These are phyloP conservation scores for Lepidium campestre DNA, from an alignment of 441 rosid species.

Conservation along the genomic window DNA sequence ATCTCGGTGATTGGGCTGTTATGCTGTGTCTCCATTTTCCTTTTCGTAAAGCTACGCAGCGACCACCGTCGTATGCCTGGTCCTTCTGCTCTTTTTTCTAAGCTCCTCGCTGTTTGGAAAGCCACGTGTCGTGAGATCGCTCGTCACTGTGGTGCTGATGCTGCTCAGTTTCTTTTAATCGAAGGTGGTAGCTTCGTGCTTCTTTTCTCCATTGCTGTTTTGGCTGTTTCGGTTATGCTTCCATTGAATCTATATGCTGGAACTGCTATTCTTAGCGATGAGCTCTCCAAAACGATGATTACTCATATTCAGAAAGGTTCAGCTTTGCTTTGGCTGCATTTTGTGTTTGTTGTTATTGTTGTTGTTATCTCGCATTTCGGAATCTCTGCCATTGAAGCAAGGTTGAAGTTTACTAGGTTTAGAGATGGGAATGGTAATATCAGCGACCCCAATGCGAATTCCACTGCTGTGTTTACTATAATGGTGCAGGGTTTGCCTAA, in stretches of 20 bases:
- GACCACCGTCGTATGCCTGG: conserved; percentile 93
- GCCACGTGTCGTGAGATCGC: conserved; percentile 84
- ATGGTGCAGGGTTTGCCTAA: conserved; percentile 93
- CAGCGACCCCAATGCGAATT: conserved; percentile 54
- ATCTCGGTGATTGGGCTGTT: conserved; percentile 75
- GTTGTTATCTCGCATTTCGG: conserved; percentile 65
- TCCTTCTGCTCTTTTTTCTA: conserved; percentile 55
- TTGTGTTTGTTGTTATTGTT: conserved; percentile 56
- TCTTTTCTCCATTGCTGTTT: conserved; percentile 43
- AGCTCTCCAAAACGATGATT: conserved; percentile 83
- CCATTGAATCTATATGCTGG: conserved; percentile 80
- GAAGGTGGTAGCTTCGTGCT: conserved; percentile 84
- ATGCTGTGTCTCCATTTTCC: conserved; percentile 74
- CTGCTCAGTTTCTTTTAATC: conserved; percentile 82
- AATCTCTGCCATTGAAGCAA: conserved; percentile 54
- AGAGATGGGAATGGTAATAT: conserved; percentile 89
- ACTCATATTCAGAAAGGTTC: conserved; percentile 81
- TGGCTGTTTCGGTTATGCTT: conserved; percentile 56
- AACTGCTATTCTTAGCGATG: conserved; percentile 52
- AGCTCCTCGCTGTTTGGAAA: conserved; percentile 93
- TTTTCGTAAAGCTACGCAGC: conserved; percentile 89
- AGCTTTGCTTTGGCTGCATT: conserved; percentile 76
- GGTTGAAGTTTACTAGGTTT: conserved; percentile 79
- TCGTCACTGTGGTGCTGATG: conserved; percentile 90
- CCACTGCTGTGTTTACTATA: conserved; percentile 74